Evolutionary conservation across 148 eudicot species (phyloP).

Genomic region (Vaccinium corymbosum): DNA sequence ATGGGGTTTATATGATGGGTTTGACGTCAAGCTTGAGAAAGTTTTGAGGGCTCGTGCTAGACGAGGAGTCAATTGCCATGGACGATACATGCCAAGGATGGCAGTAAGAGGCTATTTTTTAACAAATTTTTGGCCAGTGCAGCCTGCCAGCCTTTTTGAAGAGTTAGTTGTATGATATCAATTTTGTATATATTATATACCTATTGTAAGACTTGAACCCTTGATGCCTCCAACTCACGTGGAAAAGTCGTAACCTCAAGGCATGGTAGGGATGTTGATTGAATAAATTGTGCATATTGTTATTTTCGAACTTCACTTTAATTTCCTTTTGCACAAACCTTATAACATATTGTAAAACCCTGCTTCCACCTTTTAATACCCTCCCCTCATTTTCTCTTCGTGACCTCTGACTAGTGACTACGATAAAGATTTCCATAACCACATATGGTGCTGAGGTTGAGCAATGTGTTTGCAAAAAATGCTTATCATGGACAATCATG

Average conservation of each 20-base stretch:
- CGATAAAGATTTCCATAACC: neutral
- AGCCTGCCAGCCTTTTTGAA: neutral
- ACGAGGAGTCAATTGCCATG: conserved; percentile 68
- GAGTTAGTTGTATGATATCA: too few relatives aligned
- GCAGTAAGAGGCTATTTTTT: conserved; percentile 37
- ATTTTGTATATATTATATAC: neutral
- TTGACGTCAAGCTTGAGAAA: conserved; percentile 74
- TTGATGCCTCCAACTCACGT: neutral
- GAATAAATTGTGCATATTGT: neutral
- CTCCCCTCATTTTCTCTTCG: neutral
- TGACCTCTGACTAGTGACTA: neutral
- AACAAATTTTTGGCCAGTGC: neutral
- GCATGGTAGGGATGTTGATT: neutral
- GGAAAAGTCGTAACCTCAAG: neutral
- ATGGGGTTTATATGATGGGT: conserved; percentile 77
- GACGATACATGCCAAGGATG: conserved; percentile 81
- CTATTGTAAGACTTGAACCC: neutral
- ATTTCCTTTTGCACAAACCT: neutral
- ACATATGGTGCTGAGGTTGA: neutral
- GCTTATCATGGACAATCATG: neutral
- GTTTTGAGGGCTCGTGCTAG: conserved; percentile 71
- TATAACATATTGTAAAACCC: neutral
- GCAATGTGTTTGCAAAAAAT: neutral
- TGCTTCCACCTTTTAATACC: neutral
- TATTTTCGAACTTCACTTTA: neutral